These are phyloP conservation scores for Claviceps arundinis DNA, from an alignment of 2,329 filamentous ascomycete species.

Conservation along the genomic window DNA sequence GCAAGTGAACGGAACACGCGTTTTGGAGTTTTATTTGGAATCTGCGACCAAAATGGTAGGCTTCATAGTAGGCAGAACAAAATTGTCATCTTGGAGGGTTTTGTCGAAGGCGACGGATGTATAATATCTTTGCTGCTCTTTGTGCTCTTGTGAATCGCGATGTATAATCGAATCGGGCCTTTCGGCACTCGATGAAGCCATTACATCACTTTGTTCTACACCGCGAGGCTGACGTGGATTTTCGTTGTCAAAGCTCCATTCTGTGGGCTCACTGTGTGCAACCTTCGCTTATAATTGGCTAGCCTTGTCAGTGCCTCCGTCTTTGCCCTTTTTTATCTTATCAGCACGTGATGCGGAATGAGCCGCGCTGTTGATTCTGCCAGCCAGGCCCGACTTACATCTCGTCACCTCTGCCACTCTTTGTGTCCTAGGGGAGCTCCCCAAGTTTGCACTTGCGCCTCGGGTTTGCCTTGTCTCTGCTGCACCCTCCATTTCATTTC, in stretches of 20 bases:
- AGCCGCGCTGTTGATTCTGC: slow-evolving; percentile 15
- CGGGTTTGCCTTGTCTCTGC: slow-evolving; percentile 7
- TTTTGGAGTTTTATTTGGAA: no score
- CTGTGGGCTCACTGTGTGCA: neutral
- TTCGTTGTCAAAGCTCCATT: neutral
- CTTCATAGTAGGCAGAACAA: neutral
- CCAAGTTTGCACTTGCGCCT: slow-evolving; percentile 20
- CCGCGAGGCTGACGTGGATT: neutral
- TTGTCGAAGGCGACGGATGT: no score
- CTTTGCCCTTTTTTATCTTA: slow-evolving; percentile 10
- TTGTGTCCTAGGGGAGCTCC: slow-evolving; percentile 17
- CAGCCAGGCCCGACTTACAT: slow-evolving; percentile 16
- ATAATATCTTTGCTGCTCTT: no score
- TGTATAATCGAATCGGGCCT: no score
- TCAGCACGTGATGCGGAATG: slow-evolving; percentile 22
- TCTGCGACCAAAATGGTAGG: neutral
- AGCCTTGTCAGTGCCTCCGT: neutral
- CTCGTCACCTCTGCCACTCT: slow-evolving; percentile 19
- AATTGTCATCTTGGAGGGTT: no score
- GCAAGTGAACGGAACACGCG: no score
- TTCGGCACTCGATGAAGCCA: neutral
- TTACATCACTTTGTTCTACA: neutral
- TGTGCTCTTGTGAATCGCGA: no score
- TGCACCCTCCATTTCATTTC: neutral
- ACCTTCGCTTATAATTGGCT: neutral